Conservation (phyloP, 192 early-diverging fungal species). For the Podila epigama region DNA sequence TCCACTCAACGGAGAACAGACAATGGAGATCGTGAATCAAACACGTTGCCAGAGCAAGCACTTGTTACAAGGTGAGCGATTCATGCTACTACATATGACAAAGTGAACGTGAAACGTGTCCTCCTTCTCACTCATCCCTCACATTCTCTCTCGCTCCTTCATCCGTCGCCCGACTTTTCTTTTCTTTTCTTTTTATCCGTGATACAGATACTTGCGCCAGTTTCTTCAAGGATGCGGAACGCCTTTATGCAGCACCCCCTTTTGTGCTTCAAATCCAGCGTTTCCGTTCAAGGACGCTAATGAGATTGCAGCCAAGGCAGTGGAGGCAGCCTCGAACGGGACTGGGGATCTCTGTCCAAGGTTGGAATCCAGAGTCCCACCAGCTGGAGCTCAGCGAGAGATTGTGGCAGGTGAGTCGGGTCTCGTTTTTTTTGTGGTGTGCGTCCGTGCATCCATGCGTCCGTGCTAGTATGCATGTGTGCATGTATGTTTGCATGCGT, state of each 20-base stretch:
- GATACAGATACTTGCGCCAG: constrained; percentile 32
- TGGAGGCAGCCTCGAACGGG: constrained; percentile 15
- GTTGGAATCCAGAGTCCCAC: constrained; percentile 1
- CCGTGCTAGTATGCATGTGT: too few species aligned
- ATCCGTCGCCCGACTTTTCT: background rate
- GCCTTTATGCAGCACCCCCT: constrained; percentile 9
- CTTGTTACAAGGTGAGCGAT: constrained; percentile 18
- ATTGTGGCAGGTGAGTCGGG: constrained; percentile 22
- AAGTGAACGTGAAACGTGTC: too few species aligned
- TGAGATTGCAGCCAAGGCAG: constrained; percentile 32
- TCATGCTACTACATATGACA: too few species aligned
- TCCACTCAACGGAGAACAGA: background rate
- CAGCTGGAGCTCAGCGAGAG: constrained; percentile 12
- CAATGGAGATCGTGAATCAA: background rate
- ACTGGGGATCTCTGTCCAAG: constrained; percentile 22
- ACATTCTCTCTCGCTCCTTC: background rate
- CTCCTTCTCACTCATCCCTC: too few species aligned
- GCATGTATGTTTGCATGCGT: too few species aligned
- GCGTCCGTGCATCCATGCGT: too few species aligned
- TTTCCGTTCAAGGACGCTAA: constrained; percentile 28
- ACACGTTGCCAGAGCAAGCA: constrained; percentile 10
- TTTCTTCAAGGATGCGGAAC: constrained; percentile 39
- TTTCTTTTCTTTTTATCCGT: background rate
- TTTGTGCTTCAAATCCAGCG: constrained; percentile 28
- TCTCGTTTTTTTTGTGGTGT: too few species aligned